Base-by-base conservation (phyloP, 2,329 filamentous ascomycete species). In the Colletotrichum navitas region DNA sequence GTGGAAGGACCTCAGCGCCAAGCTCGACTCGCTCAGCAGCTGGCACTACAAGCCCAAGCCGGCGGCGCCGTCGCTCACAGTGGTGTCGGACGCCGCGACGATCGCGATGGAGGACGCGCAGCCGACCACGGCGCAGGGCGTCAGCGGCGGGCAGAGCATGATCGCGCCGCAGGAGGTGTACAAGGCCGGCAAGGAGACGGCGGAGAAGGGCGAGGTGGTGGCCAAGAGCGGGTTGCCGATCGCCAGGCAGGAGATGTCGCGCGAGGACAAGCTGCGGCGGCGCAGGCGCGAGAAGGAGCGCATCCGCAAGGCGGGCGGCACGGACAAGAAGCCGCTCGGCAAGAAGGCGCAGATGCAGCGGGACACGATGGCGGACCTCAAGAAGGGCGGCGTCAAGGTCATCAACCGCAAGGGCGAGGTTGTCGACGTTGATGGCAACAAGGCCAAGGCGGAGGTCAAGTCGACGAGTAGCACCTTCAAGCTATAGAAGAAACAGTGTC, bases 1-100 rank as follows among this genome's bases (percentile, higher is more conserved):
- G 77, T 99, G 96, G 94, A 92, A 90, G 76, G 92, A 93, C 45
- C 87, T 98, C 64, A 91, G 89, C 77, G 89, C 88, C 56, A 93
- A 94, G 74, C 90, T 99, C 66, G 96, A 99, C 81, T 90, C 93
- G 34, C 90, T 99, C 74, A 95, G 91, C 81, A 97, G 93, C 80
- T 97, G 94, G 91, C 93, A 98, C 83, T 98, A 97, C 88, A 95
- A 94, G 81, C 96, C 96, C 65, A 97, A 95, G 84, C 91, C 93
- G 14, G 88, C 92, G 2, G 92, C 92, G 63, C 90, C 94, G n/a
- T 89, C 90, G 56, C 89, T 99, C 74, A 95, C 93, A 54, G 93
- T 98, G 66, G 92, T 98, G 43, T 89, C 94, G 34, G 95, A 98
- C 81, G 93, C 96, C 5, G 94, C 95, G n/a, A 94, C 93, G 4